Percentiles rank a stretch among this genome's conserved stretches.
These are phyloP conservation scores for Ulota crispa DNA, from an alignment of 225 moss, liverwort and hornwort species.

Conservation along the genomic window DNA sequence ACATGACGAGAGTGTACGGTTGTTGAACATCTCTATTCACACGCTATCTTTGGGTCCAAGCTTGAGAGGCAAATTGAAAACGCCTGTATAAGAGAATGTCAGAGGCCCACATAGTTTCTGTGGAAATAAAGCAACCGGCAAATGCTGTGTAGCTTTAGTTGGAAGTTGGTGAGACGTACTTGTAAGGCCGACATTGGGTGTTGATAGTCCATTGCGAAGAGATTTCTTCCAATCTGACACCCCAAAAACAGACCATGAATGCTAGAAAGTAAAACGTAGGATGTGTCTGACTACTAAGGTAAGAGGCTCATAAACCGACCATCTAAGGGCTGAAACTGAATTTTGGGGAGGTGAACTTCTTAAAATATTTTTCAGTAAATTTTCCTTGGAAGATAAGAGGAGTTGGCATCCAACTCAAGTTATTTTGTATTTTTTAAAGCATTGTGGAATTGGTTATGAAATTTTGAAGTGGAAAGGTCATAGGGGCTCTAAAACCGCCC, in stretches of 20 bases:
- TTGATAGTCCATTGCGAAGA: slow-evolving; percentile 80
- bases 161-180: slow-evolving; percentile 33
- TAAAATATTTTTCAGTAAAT: no score
- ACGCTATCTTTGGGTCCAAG: slow-evolving; percentile 82
- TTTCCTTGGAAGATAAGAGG: no score
- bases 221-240: slow-evolving; percentile 65
- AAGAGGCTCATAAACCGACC: no score
- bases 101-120: neutral
- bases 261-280: neutral
- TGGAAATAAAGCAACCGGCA: neutral
- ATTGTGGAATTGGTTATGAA: no score
- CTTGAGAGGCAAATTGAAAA: slow-evolving; percentile 85
- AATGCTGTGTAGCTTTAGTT: neutral
- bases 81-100: slow-evolving; percentile 52
- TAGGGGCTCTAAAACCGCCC: no score
- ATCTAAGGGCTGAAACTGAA: no score
- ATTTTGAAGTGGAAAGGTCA: no score
- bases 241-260: neutral
- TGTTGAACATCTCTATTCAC: slow-evolving; percentile 48
- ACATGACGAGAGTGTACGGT: neutral
- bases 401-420: no score
- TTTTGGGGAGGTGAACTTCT: no score
- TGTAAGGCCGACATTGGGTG: slow-evolving; percentile 88
- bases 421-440: no score
- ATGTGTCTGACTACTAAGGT: no score